A percentile compares a stretch with the other conserved stretches of the same genome.
Conservation (phyloP, 768 basidiomycete genomes). For the Agrocybe pediades region DNA sequence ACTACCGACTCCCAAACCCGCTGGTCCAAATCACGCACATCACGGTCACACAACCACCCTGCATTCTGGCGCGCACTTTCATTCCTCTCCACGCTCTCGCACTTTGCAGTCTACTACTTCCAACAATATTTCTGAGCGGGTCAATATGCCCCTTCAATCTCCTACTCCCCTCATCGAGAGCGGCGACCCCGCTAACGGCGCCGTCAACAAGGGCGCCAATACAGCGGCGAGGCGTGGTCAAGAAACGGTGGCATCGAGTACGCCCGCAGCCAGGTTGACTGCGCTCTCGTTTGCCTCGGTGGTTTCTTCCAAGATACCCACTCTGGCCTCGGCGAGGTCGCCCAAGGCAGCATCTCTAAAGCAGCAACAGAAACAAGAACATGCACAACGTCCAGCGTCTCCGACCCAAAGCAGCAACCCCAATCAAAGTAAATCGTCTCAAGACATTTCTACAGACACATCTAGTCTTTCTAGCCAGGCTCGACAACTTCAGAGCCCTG, state of each 20-base stretch:
- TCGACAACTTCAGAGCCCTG: background rate
- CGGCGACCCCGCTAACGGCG: background rate
- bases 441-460: conserved; percentile 3
- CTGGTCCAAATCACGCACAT: conserved; percentile 14
- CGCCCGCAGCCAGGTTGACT: conserved; percentile 9
- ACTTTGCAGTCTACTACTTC: conserved; percentile 15
- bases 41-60: conserved; percentile 11
- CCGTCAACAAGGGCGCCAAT: background rate
- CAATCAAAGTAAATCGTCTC: background rate
- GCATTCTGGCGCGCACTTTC: background rate
- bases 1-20: conserved; percentile 10
- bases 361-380: conserved; percentile 19
- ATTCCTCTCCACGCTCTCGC: conserved; percentile 1
- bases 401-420: conserved; percentile 1
- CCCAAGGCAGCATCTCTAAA: conserved; percentile 12
- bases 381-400: conserved; percentile 13
- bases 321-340: conserved; percentile 10
- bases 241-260: conserved; percentile 4
- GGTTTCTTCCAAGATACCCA: conserved; percentile 8
- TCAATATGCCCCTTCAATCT: conserved; percentile 14
- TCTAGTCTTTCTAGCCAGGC: conserved; percentile 1
- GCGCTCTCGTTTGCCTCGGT: conserved; percentile 19
- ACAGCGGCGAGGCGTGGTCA: background rate
- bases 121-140: conserved; percentile 12
- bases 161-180: conserved; percentile 14